Base-by-base conservation (phyloP, 2,329 filamentous ascomycete genomes). In the Ustulina deusta region DNA sequence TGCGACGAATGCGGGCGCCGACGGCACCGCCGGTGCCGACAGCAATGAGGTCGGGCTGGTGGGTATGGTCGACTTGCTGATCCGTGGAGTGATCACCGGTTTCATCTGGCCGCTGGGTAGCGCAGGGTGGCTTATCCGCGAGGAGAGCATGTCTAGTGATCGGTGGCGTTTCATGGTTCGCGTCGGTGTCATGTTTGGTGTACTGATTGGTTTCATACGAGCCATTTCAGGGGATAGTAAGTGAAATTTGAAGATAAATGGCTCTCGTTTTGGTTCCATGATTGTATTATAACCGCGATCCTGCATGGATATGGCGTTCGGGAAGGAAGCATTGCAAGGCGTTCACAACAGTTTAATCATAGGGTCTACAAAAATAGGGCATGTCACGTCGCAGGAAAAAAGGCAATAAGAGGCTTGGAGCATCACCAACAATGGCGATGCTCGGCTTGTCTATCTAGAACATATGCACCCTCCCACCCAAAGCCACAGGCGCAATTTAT, bases 51-150 rank as follows among this genome's bases (percentile, higher is more conserved):
- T 80, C 1, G 81, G 81, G 32, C 81, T 83, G 57, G 74, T 79
- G 17, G 89, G 87, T 0, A 86, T 92, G 11, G 82, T 97, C 51
- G 95, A 98, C 76, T 91, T 97, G 75, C 88, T 97, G 83, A 85
- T 98, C 66, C 92, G 91, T 81, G 96, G 94, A 4, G 93, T 96
- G 79, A 83, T 97, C 66, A 92, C 96, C 75, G 96, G 96, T 0
- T 99, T 98, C 83, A 92, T 99, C 78, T 98, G 95, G 89, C 96
- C 96, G 3, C 80, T 98, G 10, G 95, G 93, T 0, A 94, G 93
- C 74, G 83, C 95, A 64, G 89, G 91, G 60, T 97, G 94, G 93
- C 83, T 97, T 57, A 86, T 95, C 71, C 86, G 94, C 67, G 93
- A 97, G 79, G 92, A 96, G 65, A 94, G 93, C 0, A 90, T 98